Evolutionary conservation across 2,329 filamentous ascomycete genomes (phyloP), one percentile per base, ranked within the genome.

Genomic region (Diaporthe vaccinii): DNA sequence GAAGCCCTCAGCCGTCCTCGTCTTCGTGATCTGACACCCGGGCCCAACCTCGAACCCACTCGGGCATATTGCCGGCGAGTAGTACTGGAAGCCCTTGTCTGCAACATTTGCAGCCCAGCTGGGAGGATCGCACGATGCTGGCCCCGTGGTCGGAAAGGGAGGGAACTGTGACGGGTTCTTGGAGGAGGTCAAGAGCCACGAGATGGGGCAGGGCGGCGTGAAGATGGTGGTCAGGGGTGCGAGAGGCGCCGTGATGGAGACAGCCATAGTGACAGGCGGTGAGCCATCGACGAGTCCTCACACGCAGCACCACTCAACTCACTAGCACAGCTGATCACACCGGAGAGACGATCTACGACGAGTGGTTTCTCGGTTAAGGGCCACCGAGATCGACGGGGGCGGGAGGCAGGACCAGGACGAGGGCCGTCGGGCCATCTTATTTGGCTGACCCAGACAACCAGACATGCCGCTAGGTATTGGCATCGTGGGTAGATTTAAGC

Each of bases 211-310:
- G 6, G 84, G 82, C 9, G 84, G 84, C 34, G 79, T 83, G 78
- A 86, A 86, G 58, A 86, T 77, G 59, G 84, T 84, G 31, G 84
- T 85, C 67, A 86, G 82, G 17, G 84, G 81, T 49, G 83, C 82
- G 51, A 86, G 80, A 72, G 81, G 80, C 65, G 78, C 76, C 34
- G 81, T 80, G 76, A 72, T 73, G 36, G 74, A 51, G 34, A 25
- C 68, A 51, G 74, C 71, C 74, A 75, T 75, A 12, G 39, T 51
- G 39, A 55, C 39, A 36, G 58, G 58, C 39, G 51, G 67, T 57
- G 31, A 58, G 31, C 59, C 71, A 44, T 58, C 22, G 46, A 68
- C 62, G 46, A 41, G n/a, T 41, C 49, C 65, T 69, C 46, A 41
- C 65, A n/a, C 46, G 31, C 65, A 49, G 61, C 41, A 55, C 49